phyloP scores from a whole-genome alignment of 306 rosid species.

The Astragalus glycyphyllos region DNA sequence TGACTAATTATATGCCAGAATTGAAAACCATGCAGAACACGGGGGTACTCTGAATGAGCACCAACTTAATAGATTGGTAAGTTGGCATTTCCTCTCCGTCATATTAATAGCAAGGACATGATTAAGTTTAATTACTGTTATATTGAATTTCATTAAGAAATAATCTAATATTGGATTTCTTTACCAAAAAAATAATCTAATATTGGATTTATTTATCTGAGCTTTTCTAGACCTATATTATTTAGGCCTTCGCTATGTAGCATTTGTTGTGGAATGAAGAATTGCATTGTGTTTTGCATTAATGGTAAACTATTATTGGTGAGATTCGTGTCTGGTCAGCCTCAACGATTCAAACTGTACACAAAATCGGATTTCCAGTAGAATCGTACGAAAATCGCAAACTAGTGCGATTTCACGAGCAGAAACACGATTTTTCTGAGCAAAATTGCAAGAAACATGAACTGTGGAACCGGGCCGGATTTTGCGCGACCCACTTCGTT shows the following conservation, averaged over 20 bases:
- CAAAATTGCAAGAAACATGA: too few relatives aligned
- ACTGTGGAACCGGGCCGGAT: too few relatives aligned
- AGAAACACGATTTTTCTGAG: too few relatives aligned
- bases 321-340: not conserved
- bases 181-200: not conserved
- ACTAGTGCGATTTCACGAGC: too few relatives aligned
- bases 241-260: slow-evolving; percentile 3
- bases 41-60: slow-evolving; percentile 96
- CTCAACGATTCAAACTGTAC: too few relatives aligned
- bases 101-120: slow-evolving; percentile 9
- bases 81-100: slow-evolving; percentile 41
- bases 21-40: slow-evolving; percentile 94
- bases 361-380: too few relatives aligned
- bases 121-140: not conserved
- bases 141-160: not conserved
- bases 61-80: slow-evolving; percentile 90
- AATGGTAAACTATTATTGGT: slow-evolving; percentile 14
- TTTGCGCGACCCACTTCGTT: too few relatives aligned
- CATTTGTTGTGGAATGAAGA: slow-evolving; percentile 1
- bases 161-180: not conserved
- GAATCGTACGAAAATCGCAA: too few relatives aligned
- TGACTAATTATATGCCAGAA: slow-evolving; percentile 53
- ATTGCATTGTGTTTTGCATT: slow-evolving; percentile 19
- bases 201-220: slow-evolving; percentile 2
- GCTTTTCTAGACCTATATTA: not conserved